Evolutionary conservation across 306 rosid genomes (phyloP), one percentile per base, ranked within the genome.

Genomic region (Dicorynia guianensis): DNA sequence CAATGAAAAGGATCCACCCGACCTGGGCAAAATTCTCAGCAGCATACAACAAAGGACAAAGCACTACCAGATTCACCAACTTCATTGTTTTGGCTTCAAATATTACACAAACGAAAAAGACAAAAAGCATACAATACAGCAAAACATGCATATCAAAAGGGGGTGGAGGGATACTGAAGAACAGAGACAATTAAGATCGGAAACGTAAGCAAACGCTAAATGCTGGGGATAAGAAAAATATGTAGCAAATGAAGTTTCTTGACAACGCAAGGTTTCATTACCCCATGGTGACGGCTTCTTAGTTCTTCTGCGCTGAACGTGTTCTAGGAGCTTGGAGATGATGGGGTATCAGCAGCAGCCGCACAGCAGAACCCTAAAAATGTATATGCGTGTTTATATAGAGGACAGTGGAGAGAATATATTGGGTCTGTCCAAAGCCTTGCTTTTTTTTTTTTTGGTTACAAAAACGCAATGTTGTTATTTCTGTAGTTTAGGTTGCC

Each of bases 231-330:
- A 4, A 46, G 52, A 13, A 13, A 46, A 40, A 7, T 38, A 62
- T 25, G 8, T 12, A 6, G 46, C 6, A 43, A 17, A 4, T 5
- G 2, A 30, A 42, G 17, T 3, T n/a, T 11, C 42, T 9, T 5
- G 19, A 15, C 20, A 33, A 8, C 33, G 65, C 0, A 83, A 19
- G 67, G 14, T 5, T 35, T 14, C 4, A 48, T 49, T 84, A 88
- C 90, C 93, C 93, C 93, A 88, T 88, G 83, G 38, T 38, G 65
- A 76, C 80, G 64, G 66, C 39, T 33, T 50, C 30, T 53, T 56
- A 53, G 73, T 61, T 71, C 74, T 70, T 69, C 76, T n/a, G 80
- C 64, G 49, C 7, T 11, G 0, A 20, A n/a, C 19, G 15, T 8
- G 52, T 7, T n/a, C 38, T 7, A 12, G 15, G 55, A 47, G 52